Evolutionary conservation across 345 rosid genomes (phyloP).

Genomic region (Chamaenerion angustifolium): DNA sequence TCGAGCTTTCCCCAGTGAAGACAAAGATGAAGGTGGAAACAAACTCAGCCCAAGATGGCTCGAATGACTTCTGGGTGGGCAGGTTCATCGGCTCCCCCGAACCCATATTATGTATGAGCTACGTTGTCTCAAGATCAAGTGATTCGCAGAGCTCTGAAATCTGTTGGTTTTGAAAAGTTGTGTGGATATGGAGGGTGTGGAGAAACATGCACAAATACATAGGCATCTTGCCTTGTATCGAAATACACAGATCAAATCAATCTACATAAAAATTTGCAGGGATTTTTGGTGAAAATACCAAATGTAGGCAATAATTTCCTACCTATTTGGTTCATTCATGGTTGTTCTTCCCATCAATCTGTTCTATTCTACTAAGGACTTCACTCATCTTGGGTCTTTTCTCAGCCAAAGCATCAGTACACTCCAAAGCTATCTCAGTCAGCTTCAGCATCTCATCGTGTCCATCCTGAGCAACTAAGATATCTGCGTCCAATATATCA

Average conservation of each 20-base stretch:
- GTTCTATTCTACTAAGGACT: constrained; percentile 25
- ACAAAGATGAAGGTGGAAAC: constrained; percentile 63
- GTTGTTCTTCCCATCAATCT: constrained; percentile 16
- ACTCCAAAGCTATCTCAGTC: constrained; percentile 36
- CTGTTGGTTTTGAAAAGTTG: not conserved
- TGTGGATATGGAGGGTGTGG: not conserved
- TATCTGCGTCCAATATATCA: constrained; percentile 39
- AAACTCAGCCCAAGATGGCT: constrained; percentile 63
- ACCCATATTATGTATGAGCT: constrained; percentile 11
- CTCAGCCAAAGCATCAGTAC: constrained; percentile 23
- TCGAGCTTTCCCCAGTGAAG: constrained; percentile 69
- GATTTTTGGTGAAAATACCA: too few relatives aligned
- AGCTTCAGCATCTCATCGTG: constrained; percentile 35
- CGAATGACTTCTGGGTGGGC: constrained; percentile 36
- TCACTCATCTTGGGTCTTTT: constrained; percentile 34
- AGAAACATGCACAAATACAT: too few relatives aligned
- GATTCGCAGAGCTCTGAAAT: not conserved
- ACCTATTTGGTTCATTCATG: not conserved
- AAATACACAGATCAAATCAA: too few relatives aligned
- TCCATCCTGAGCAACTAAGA: constrained; percentile 24
- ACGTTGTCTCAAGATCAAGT: not conserved
- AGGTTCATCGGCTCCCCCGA: constrained; percentile 34
- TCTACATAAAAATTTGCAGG: too few relatives aligned
- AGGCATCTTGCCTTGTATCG: too few relatives aligned
- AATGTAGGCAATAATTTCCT: not conserved